These are phyloP conservation scores for Metarhizium robertsii DNA, from an alignment of 2,329 filamentous ascomycete genomes.

Conservation along the genomic window DNA sequence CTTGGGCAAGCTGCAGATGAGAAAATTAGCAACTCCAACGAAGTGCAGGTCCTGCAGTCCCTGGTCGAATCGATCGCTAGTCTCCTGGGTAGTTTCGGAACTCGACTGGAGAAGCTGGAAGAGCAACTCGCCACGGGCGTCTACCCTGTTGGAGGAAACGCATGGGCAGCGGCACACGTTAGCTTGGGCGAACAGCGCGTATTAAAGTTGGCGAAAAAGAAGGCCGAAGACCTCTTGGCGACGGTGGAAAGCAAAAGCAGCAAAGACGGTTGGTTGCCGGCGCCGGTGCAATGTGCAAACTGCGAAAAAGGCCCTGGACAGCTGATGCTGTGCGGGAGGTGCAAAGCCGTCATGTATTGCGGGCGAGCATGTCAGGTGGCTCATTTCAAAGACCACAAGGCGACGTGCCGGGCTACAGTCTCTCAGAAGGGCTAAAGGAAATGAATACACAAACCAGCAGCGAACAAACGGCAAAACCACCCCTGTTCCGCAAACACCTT, in stretches of 20 bases:
- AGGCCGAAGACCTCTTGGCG: slow-evolving; percentile 19
- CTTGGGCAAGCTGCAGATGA: slow-evolving; percentile 11
- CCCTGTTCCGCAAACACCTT: too few relatives aligned
- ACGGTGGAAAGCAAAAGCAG: not conserved
- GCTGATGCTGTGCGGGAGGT: slow-evolving; percentile 10
- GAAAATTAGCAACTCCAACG: slow-evolving; percentile 22
- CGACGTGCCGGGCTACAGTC: slow-evolving; percentile 4
- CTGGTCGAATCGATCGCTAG: slow-evolving; percentile 21
- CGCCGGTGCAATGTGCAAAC: slow-evolving; percentile 4
- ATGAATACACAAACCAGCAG: too few relatives aligned
- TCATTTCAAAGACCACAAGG: slow-evolving; percentile 10
- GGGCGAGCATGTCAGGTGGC: slow-evolving; percentile 8
- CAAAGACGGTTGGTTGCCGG: not conserved
- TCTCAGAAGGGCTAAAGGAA: not conserved
- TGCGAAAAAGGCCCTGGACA: slow-evolving; percentile 6
- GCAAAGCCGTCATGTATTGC: slow-evolving; percentile 8
- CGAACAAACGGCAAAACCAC: too few relatives aligned
- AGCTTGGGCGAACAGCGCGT: slow-evolving; percentile 21
- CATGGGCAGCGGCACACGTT: slow-evolving; percentile 25
- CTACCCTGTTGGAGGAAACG: slow-evolving; percentile 21
- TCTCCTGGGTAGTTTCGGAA: slow-evolving; percentile 21
- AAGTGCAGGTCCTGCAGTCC: slow-evolving; percentile 20
- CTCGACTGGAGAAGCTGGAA: slow-evolving; percentile 20
- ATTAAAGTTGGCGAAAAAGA: slow-evolving; percentile 21
- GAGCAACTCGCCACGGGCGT: slow-evolving; percentile 19